Conservation (phyloP, 1,284 basidiomycete genomes). For the Ceratobasidium papillatum region DNA sequence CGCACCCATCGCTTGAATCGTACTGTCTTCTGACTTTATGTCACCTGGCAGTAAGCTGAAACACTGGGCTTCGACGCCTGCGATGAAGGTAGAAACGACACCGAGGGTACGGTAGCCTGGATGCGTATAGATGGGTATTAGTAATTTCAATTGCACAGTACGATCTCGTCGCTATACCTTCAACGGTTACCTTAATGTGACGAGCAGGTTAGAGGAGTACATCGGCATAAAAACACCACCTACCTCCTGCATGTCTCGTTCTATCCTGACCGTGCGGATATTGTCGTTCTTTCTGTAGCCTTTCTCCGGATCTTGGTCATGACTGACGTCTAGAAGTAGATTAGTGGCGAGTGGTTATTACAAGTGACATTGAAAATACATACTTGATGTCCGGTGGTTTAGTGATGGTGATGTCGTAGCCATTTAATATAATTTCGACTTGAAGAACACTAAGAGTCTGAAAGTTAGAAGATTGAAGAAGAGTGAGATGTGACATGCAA, state of each 20-base stretch:
- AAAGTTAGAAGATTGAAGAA: no score
- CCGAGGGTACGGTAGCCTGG: slow-evolving; percentile 32
- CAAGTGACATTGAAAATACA: no score
- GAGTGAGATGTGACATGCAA: no score
- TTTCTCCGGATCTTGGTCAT: background rate
- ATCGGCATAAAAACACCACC: background rate
- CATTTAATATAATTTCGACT: no score
- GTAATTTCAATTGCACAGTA: background rate
- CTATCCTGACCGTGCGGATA: background rate
- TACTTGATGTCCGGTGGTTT: no score
- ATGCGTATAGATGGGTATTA: background rate
- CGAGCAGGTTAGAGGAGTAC: background rate
- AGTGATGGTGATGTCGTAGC: no score
- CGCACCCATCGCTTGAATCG: slow-evolving; percentile 3
- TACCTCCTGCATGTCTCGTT: slow-evolving; percentile 2
- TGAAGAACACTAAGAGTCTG: no score
- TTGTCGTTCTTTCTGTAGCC: background rate
- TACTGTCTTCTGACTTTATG: background rate
- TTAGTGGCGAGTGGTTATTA: no score
- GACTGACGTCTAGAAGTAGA: background rate
- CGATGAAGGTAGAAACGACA: slow-evolving; percentile 31
- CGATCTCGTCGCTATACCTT: no score
- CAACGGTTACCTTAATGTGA: background rate
- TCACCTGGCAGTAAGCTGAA: background rate
- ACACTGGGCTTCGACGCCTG: slow-evolving; percentile 33